A percentile compares a stretch with the other conserved stretches of the same genome.
These are phyloP conservation scores for Debaryomyces subglobosus DNA, from an alignment of 1,139 yeast species.

Conservation along the genomic window DNA sequence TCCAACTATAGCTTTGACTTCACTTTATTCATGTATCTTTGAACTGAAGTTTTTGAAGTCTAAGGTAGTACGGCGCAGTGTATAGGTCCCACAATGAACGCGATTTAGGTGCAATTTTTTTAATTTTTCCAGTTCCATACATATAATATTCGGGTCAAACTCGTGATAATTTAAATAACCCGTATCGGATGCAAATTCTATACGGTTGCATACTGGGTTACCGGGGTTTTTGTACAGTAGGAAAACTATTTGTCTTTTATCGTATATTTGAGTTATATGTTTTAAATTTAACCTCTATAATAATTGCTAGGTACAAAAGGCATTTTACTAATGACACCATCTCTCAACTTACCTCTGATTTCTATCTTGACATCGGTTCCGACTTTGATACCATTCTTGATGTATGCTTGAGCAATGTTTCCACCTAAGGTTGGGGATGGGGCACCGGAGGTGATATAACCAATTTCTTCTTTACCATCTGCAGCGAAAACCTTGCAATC, in stretches of 20 bases:
- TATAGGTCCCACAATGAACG: background rate
- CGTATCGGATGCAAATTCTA: background rate
- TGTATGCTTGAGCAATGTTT: constrained; percentile 91
- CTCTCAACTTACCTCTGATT: constrained; percentile 81
- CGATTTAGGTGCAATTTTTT: background rate
- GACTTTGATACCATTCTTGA: constrained; percentile 72
- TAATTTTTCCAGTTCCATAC: background rate
- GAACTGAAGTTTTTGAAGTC: background rate
- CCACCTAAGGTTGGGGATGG: constrained; percentile 86
- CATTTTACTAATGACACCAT: constrained; percentile 73
- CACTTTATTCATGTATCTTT: background rate
- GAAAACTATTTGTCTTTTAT: background rate
- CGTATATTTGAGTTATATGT: background rate
- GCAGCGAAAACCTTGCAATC: constrained; percentile 69
- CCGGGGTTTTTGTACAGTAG: background rate
- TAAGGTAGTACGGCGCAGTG: background rate
- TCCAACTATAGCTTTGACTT: background rate
- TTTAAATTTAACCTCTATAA: constrained; percentile 43
- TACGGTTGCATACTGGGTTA: background rate
- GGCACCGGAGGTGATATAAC: constrained; percentile 85
- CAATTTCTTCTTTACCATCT: constrained; percentile 57
- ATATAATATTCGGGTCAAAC: background rate
- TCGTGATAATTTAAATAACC: background rate
- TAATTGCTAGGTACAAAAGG: constrained; percentile 82
- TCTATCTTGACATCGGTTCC: constrained; percentile 78